Evolutionary conservation across 1,139 yeast genomes (phyloP), one percentile per base, ranked within the genome.

Genomic region (Arxiozyma slooffiae): DNA sequence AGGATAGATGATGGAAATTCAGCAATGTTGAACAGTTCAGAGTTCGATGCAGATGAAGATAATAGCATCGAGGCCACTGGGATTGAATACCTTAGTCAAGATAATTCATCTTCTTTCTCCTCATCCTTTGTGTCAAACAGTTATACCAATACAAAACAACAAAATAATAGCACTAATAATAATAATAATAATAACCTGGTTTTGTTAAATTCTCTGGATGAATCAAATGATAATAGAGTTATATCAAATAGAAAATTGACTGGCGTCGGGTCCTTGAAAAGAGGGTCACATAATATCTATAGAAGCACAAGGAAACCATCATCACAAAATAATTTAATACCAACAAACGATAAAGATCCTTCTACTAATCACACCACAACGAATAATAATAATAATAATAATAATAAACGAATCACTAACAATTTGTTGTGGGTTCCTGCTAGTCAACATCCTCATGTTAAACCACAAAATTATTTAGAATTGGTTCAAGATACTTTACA

Each of bases 361-460:
- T 20, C 20, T 7, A 17, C n/a, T 42, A 11, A 18, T 5, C 14
- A 18, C 2, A 18, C 16, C 37, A 34, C 20, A 4, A n/a, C 30
- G 9, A 44, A 34, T 38, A 49, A 41, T 18, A 48, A 40, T 17
- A 38, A 43, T 17, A 30, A 41, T 30, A 44, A 46, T 9, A 44
- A 45, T 20, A 41, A 30, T 21, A 44, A 47, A 17, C 47, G 38
- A 3, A 37, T 51, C 11, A 55, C 62, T 8, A 58, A 71, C 37
- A 71, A 73, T 49, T 67, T 82, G 17, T 70, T 89, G 48, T 90
- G 98, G 98, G 97, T 92, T 1, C 97, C 97, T 0, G 97, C 97
- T 1, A 82, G 81, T 56, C 77, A 88, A 46, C 98, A 92, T 64
- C 97, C 98, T 1, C 92, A 85, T 61, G 79, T 92, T 18, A 90